Base-by-base conservation (phyloP, 1,139 yeast species). In the Blastobotrys arbuscula region DNA sequence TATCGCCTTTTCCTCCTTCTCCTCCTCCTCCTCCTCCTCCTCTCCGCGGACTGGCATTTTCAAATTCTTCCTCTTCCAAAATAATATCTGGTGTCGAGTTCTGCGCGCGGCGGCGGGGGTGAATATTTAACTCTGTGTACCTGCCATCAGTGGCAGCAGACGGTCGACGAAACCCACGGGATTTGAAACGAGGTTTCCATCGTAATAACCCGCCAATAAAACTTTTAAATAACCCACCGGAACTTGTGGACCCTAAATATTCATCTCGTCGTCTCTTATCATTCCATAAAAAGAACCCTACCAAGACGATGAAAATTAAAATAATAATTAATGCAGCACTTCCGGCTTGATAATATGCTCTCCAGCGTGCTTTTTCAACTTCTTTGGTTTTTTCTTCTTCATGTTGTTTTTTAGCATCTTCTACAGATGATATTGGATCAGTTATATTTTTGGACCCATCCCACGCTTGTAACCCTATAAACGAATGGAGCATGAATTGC, bases 401-500 rank as follows among this genome's bases (percentile, higher is more conserved):
- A 31, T 49, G 52, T 19, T 23, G 28, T n/a, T 30, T 12, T 2
- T 26, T 18, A 4, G 16, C 16, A 40, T 40, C 44, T 3, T 18
- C 31, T 5, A 24, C 15, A n/a, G 26, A 6, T n/a, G 52, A 39
- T 37, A 40, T 49, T 10, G 35, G 39, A 16, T 46, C 41, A 28
- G 40, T 37, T 34, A 26, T 33, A n/a, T 38, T 36, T 39, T 39
- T 26, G 23, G 18, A 21, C 18, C 42, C 43, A 30, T 47, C 50
- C 61, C 61, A 60, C 20, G 51, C 49, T 15, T 53, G 45, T 12
- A 64, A 52, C 6, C 63, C 67, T 19, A 63, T 50, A 52, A 71
- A 68, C 16, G 61, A 58, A 49, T 68, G 59, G 38, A 70, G 50
- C 62, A 92, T 70, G 28, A 90, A 88, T 56, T 89, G 73, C 8